Evolutionary conservation across 345 rosid genomes (phyloP).

Genomic region (Citrus glauca): DNA sequence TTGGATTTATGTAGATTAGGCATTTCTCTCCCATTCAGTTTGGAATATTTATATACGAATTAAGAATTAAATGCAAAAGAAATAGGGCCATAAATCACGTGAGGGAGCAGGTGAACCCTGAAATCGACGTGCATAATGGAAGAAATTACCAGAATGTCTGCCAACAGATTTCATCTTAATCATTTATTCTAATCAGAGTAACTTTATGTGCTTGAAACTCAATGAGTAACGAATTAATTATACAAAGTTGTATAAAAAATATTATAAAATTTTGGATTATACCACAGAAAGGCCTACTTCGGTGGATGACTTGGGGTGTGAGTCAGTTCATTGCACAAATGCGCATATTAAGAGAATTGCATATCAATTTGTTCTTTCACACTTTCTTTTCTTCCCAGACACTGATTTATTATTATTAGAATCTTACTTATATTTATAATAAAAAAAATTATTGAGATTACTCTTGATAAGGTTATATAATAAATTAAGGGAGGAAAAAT

Average conservation of each 20-base stretch:
- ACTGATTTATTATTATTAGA: no score
- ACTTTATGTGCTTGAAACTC: not conserved
- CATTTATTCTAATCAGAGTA: not conserved
- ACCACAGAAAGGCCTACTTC: not conserved
- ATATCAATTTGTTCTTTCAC: not conserved
- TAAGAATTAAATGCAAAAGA: not conserved
- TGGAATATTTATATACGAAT: not conserved
- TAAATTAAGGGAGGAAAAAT: no score
- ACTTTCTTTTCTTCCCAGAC: no score
- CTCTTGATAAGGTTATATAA: no score
- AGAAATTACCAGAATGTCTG: not conserved
- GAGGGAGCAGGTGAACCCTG: slow-evolving; percentile 16
- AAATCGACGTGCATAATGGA: not conserved
- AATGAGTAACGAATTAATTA: not conserved
- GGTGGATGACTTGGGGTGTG: not conserved
- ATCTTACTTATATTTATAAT: no score
- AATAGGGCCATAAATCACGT: slow-evolving; percentile 17
- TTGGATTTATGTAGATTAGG: slow-evolving; percentile 53
- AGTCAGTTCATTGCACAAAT: slow-evolving; percentile 4
- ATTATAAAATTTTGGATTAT: no score
- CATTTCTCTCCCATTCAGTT: slow-evolving; percentile 4
- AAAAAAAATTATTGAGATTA: no score
- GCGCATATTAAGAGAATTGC: not conserved
- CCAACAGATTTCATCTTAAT: not conserved
- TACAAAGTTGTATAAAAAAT: no score